Base-by-base conservation (phyloP, 164 flowering plant genomes). In the Euptelea pleiosperma region DNA sequence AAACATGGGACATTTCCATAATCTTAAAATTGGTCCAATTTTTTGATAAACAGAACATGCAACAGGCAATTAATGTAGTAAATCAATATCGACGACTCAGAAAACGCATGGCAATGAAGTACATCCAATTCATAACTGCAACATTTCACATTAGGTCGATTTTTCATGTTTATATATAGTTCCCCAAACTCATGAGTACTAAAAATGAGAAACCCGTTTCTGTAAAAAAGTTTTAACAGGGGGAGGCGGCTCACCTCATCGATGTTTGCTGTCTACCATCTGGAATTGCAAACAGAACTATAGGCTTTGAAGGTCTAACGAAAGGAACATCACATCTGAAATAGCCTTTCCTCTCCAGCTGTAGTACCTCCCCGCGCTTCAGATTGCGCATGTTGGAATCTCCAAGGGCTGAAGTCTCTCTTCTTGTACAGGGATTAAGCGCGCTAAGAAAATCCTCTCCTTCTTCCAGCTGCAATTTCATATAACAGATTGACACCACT, bases 331-430 rank as follows among this genome's bases (percentile, higher is more conserved):
- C 96, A 43, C 98, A 91, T 54, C 86, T 70, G 69, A 78, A 91
- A 66, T 91, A 91, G 35, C 98, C 98, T 56, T 89, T 91, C 73
- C 96, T 77, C 78, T 91, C 98, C 69, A 89, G 80, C 81, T 91
- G 98, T 65, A 89, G 28, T 48, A 89, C 60, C 48, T 89, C 92
- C 29, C 98, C 98, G 5, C 73, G 80, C 66, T 86, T 78, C 71
- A 88, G 56, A 67, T 86, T 91, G 8, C 95, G 71, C 86, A 91
- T 86, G 64, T 91, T 85, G 3, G 92, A 70, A 61, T 91, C 98
- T 24, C 96, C 98, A 22, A 83, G 45, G 0, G 96, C 96, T 2
- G 65, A 51, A 24, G 70, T 83, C 74, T 85, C 96, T 62, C 44
- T 75, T 63, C 68, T 85, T 1, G 95, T 89, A 37, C 75, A 70